Evolutionary conservation across 2,329 filamentous ascomycete species (phyloP).

Genomic region (Botrytis squamosa): DNA sequence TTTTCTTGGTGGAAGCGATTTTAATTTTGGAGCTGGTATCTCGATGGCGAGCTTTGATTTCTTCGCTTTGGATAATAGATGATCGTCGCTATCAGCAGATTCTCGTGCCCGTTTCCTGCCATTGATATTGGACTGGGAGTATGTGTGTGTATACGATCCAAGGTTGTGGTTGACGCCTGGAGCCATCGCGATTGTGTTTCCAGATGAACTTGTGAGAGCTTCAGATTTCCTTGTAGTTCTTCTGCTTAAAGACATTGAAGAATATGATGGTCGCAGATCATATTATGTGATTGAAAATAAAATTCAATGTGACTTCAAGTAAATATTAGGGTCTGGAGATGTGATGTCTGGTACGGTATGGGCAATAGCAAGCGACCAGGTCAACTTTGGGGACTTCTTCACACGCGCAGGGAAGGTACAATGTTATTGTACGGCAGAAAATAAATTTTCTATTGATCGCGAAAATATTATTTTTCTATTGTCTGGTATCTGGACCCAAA

Average conservation of each 20-base stretch:
- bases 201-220: slow-evolving; percentile 16
- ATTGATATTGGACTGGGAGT: slow-evolving; percentile 37
- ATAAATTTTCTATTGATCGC: slow-evolving; percentile 6
- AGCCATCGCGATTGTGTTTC: slow-evolving; percentile 26
- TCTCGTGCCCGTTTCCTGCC: slow-evolving; percentile 53
- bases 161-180: slow-evolving; percentile 2
- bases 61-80: slow-evolving; percentile 47
- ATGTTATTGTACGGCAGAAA: neutral
- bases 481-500: neutral
- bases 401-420: slow-evolving; percentile 19
- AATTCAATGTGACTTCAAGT: neutral
- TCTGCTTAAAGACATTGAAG: slow-evolving; percentile 21
- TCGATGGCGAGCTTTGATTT: slow-evolving; percentile 54
- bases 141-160: slow-evolving; percentile 4
- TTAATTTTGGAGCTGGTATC: slow-evolving; percentile 43
- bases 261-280: neutral
- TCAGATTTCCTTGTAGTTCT: slow-evolving; percentile 18
- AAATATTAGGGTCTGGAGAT: slow-evolving; percentile 7
- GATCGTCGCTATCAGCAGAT: slow-evolving; percentile 46
- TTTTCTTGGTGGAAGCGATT: slow-evolving; percentile 24
- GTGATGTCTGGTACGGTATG: neutral
- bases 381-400: slow-evolving; percentile 10
- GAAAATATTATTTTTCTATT: neutral
- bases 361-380: slow-evolving; percentile 19
- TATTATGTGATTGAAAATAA: slow-evolving; percentile 12